A percentile compares a stretch with the other conserved stretches of the same genome.
Conservation (phyloP, 2,329 filamentous ascomycete species). For the Emmonsiellopsis sp. region DNA sequence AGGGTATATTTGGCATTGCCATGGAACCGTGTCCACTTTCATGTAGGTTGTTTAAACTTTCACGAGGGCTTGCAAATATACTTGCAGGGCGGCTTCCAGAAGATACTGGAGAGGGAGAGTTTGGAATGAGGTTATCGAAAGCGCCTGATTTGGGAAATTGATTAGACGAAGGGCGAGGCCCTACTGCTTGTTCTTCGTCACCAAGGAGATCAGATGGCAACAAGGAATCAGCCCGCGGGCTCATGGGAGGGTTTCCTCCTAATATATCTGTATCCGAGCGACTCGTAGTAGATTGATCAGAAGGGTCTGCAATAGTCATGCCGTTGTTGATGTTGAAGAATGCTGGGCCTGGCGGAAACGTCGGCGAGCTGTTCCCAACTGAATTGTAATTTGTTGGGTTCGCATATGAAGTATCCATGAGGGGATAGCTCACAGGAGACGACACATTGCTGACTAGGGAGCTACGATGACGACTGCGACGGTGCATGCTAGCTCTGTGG, state of each 20-base stretch:
- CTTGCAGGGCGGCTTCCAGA: constrained; percentile 35
- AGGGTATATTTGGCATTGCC: not conserved
- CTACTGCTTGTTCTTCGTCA: constrained; percentile 38
- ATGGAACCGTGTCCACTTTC: constrained; percentile 26
- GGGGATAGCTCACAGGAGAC: constrained; percentile 34
- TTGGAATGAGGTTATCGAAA: constrained; percentile 26
- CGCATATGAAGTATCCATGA: constrained; percentile 32
- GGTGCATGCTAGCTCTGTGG: constrained; percentile 32
- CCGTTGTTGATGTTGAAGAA: constrained; percentile 57
- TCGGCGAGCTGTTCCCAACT: constrained; percentile 43
- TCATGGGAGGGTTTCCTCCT: constrained; percentile 54
- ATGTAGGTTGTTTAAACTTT: constrained; percentile 28
- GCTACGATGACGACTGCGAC: constrained; percentile 35
- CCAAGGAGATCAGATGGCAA: constrained; percentile 54
- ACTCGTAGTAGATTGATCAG: constrained; percentile 29
- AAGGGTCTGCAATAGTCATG: constrained; percentile 45
- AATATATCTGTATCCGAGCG: constrained; percentile 47
- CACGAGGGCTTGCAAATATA: constrained; percentile 39
- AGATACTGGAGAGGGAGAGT: constrained; percentile 37
- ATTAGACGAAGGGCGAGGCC: constrained; percentile 2
- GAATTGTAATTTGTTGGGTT: constrained; percentile 39
- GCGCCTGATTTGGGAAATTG: constrained; percentile 10
- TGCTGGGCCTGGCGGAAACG: constrained; percentile 41
- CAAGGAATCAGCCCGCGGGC: constrained; percentile 52
- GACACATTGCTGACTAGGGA: constrained; percentile 41